phyloP scores from a whole-genome alignment of 2,329 filamentous ascomycete species.

The Colletotrichum musae region DNA sequence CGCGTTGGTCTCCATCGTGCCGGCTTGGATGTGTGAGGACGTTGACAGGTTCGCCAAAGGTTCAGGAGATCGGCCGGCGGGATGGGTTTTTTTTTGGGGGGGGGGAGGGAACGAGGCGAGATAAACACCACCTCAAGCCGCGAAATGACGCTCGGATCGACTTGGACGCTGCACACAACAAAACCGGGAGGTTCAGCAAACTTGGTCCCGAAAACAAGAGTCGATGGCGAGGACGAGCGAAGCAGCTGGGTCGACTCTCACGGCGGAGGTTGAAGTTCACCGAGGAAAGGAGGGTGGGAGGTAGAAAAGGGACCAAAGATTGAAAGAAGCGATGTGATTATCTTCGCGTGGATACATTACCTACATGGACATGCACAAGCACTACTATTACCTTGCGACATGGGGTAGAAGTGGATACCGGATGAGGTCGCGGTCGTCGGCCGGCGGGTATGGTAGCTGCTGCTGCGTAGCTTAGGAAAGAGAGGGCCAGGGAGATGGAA shows the following conservation, averaged over 20 bases:
- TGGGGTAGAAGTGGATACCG: constrained; percentile 33
- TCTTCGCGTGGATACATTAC: constrained; percentile 16
- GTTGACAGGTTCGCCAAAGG: background rate
- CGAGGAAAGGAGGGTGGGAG: constrained; percentile 15
- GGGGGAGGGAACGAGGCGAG: background rate
- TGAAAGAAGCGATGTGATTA: constrained; percentile 35
- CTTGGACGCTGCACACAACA: constrained; percentile 14
- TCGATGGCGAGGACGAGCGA: constrained; percentile 15
- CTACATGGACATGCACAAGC: constrained; percentile 11
- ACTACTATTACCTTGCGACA: background rate
- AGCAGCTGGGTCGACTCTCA: constrained; percentile 29
- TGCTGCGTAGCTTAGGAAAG: constrained; percentile 9
- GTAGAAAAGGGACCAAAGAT: constrained; percentile 29
- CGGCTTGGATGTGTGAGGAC: constrained; percentile 9
- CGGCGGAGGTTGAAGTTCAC: constrained; percentile 26
- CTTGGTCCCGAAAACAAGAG: constrained; percentile 16
- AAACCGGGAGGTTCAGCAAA: constrained; percentile 1
- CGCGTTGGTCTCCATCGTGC: constrained; percentile 70
- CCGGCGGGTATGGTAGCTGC: no score
- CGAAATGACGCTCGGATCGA: constrained; percentile 15
- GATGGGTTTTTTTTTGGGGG: background rate
- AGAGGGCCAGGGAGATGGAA: constrained; percentile 5
- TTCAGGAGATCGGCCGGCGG: no score
- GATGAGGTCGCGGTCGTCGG: constrained; percentile 24
- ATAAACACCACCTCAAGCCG: constrained; percentile 18